Base-by-base conservation (phyloP, 2,329 filamentous ascomycete genomes). In the Talaromyces sp. region DNA sequence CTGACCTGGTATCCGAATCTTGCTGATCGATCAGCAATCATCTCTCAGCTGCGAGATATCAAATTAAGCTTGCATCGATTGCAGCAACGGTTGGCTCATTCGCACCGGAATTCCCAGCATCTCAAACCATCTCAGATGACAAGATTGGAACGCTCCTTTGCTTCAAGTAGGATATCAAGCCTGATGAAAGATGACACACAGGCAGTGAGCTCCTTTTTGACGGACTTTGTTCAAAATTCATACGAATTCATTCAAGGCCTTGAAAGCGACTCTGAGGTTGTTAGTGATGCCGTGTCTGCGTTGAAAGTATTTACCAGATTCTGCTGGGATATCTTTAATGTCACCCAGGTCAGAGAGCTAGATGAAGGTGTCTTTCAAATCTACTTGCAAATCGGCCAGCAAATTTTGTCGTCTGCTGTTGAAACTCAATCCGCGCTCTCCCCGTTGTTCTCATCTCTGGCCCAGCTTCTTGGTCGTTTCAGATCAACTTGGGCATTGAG, bases 401-500 rank as follows among this genome's bases (percentile, higher is more conserved):
- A 72, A 39, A 67, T 79, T 22, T 72, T 64, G 71, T 73, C 67
- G 70, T 81, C 68, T 45, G 73, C 77, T 17, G 69, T 71, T 39
- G 70, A 72, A 64, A 72, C 70, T 8, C 71, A 70, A 11, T 67
- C 69, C 0, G 64, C 66, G 6, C 65, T 78, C 11, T 68, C 70
- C n/a, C 67, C 73, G 9, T 64, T 80, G 50, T 70, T 73, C 47
- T 60, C 62, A 35, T 63, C 67, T 7, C 71, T 74, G 47, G 79
- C 68, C 54, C 70, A 66, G 59, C 69, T 70, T 54, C 77, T 84
- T 50, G 79, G 79, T 45, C 83, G 83, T 59, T 94, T 96, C 72
- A 83, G 86, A 27, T 84, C 86, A 17, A 88, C 87, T 1, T 93
- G 93, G 79, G 87, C 87, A 63, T 79, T 96, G 15, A 87, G 83